Conservation (phyloP, 1,284 basidiomycete genomes). For the Cerioporus squamosus region DNA sequence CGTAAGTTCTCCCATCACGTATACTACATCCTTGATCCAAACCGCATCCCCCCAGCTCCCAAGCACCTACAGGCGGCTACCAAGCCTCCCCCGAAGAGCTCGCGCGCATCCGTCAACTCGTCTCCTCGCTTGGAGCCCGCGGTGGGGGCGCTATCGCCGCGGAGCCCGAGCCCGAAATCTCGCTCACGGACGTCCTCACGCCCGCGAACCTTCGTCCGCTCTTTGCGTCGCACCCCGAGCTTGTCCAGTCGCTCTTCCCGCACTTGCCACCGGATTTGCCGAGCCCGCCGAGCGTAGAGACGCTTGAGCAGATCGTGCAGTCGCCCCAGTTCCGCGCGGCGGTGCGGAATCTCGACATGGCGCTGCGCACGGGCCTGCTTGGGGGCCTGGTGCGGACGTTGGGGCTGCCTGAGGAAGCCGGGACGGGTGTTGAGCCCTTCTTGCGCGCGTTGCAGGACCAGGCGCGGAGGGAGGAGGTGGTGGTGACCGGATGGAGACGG, state of each 20-base stretch:
- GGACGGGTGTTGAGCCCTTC: slow-evolving; percentile 71
- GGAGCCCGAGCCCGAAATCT: slow-evolving; percentile 50
- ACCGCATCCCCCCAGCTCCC: slow-evolving; percentile 10
- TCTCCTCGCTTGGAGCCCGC: slow-evolving; percentile 28
- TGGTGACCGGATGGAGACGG: slow-evolving; percentile 65
- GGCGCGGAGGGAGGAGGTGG: slow-evolving; percentile 53
- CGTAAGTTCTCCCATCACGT: slow-evolving; percentile 17
- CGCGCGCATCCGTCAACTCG: slow-evolving; percentile 30
- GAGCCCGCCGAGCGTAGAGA: slow-evolving; percentile 64
- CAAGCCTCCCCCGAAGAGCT: slow-evolving; percentile 31
- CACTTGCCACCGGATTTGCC: slow-evolving; percentile 78
- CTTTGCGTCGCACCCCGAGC: slow-evolving; percentile 66
- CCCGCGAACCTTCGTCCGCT: slow-evolving; percentile 70
- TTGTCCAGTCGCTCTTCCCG: slow-evolving; percentile 72
- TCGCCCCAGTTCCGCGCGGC: slow-evolving; percentile 64
- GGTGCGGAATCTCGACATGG: slow-evolving; percentile 76
- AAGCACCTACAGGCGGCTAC: slow-evolving; percentile 17
- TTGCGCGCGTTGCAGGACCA: slow-evolving; percentile 76
- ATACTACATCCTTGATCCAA: neutral
- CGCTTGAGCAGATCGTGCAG: slow-evolving; percentile 56
- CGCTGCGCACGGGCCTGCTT: slow-evolving; percentile 74
- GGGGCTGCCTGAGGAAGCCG: slow-evolving; percentile 80
- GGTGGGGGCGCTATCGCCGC: slow-evolving; percentile 6
- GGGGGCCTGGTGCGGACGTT: slow-evolving; percentile 73
- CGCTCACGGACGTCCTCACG: slow-evolving; percentile 75